phyloP scores from a whole-genome alignment of 192 early-diverging fungal genomes.

The Rhizophlyctis rosea region DNA sequence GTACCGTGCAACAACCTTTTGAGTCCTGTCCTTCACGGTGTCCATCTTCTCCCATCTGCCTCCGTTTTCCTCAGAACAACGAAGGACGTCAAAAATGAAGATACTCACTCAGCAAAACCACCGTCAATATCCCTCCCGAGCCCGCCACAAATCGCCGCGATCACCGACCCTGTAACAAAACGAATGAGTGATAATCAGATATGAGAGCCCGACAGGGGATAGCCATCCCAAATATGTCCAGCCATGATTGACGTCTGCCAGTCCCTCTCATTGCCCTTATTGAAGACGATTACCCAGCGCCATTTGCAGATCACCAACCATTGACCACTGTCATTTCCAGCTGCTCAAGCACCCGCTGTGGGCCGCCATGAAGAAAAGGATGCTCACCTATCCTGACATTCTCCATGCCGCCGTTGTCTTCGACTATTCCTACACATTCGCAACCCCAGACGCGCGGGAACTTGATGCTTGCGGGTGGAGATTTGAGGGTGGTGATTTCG shows the following conservation, averaged over 20 bases:
- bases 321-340: neutral
- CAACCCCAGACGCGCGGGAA: neutral
- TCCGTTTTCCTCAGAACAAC: no score
- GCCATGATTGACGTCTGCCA: no score
- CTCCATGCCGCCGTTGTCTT: conserved; percentile 10
- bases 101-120: neutral
- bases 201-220: no score
- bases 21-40: no score
- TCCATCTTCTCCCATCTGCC: no score
- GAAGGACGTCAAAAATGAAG: no score
- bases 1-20: no score
- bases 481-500: no score
- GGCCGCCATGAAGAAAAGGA: neutral
- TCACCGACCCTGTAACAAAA: neutral
- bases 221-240: no score
- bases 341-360: conserved; percentile 3
- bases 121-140: neutral
- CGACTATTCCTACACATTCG: conserved; percentile 10
- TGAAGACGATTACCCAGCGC: neutral
- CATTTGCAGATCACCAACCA: neutral
- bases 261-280: neutral
- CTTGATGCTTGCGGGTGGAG: no score
- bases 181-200: no score
- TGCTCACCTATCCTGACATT: conserved; percentile 2
- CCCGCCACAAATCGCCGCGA: neutral